Base-by-base conservation (phyloP, 352 stramenopile genomes). In the Pythium myriotylum region DNA sequence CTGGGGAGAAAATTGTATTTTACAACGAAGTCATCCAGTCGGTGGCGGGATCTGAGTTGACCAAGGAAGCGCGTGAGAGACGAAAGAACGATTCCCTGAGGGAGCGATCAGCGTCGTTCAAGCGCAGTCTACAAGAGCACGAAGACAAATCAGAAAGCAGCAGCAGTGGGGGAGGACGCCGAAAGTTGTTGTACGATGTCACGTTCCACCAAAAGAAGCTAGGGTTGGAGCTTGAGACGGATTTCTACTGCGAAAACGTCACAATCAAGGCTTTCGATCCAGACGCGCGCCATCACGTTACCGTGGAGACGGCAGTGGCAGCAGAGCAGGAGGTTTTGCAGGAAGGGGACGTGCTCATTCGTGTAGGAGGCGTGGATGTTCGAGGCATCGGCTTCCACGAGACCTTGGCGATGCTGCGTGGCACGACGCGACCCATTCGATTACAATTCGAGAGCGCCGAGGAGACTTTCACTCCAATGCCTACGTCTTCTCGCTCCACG, bases 221-320 rank as follows among this genome's bases (percentile, higher is more conserved):
- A 7, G 88, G 88, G 1, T 66, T 96, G 60, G 84, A 96, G 71
- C 57, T 96, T 48, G 88, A 96, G 63, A 95, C 88, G 4, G 88
- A 96, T 41, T 96, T 96, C 43, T 96, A 96, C 67, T 91, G 84
- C 54, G 81, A 95, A 54, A 92, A 93, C 43, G 84, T 95, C 56
- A 92, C 80, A 17, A 86, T 95, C 62, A 95, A 93, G 65, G 62
- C 72, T 2, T 89, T 93, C 53, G 77, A 91, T 13, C 75, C 90
- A 23, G 64, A 51, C 1, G 55, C 54, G 26, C 69, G 70, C 0
- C 74, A 73, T 1, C 79, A 91, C 33, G 80, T 77, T 5, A 89
- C 81, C 22, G 65, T 92, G 48, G 75, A 79, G 41, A 91, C 84
- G 8, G 72, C 66, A 9, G 62, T 92, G n/a, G 65, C 62, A 2